Evolutionary conservation across 2,329 filamentous ascomycete species (phyloP), one percentile per base, ranked within the genome.

Genomic region (Phaeosphaeriaceae sp.): DNA sequence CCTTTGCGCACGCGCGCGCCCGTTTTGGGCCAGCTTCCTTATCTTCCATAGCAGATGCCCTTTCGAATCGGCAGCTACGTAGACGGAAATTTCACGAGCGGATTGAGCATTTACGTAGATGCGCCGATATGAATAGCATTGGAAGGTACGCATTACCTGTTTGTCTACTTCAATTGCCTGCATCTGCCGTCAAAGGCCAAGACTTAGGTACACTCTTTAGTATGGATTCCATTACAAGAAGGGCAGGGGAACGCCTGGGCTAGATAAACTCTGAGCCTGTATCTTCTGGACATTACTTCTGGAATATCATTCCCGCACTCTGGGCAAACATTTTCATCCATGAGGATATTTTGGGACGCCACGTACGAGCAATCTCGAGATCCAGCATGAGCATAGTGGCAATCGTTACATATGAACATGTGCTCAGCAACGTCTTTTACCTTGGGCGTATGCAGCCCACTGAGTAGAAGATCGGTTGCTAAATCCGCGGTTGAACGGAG

Each of bases 401-500:
- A 56, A 3, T 43, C 32, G 20, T 16, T 41, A 54, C 50, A 60
- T 4, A 12, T 43, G 40, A 52, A 54, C 39, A 50, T 48, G 33
- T 50, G 20, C 30, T 46, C 26, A 11, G 36, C 28, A 21, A 48
- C 32, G 18, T 48, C 47, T 43, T 46, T 11, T 32, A 23, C 33
- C 46, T 47, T 47, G 21, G 47, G 21, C 21, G 11, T 41, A 46
- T 50, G 34, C 37, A 15, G 42, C 41, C 46, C 49, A 35, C 36
- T 35, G 29, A 62, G 43, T 34, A 62, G 46, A 33, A 62, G 52
- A 40, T 62, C 59, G 4, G 56, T 56, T 23, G 52, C 52, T 34
- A 62, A 42, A 42, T 60, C 52, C 13, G 54, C 54, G 42, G 43
- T 54, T 50, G 50, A 58, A 37, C 49, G 60, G 21, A 60, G 54